phyloP scores from a whole-genome alignment of 805 yeast species.

The Starmerella riodocensis region DNA sequence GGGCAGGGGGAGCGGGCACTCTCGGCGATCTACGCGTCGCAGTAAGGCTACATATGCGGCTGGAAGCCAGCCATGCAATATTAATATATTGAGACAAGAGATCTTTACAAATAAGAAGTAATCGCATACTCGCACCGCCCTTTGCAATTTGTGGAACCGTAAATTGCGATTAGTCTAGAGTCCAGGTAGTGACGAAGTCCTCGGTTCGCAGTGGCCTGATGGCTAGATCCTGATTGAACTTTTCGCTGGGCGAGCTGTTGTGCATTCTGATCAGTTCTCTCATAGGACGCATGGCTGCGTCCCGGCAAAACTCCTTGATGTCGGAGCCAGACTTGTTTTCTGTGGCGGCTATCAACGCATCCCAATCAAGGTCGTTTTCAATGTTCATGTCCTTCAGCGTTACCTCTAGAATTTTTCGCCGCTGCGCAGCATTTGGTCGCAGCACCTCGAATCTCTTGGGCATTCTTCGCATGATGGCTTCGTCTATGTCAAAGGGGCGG shows the following conservation, averaged over 20 bases:
- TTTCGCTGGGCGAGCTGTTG: slow-evolving; percentile 28
- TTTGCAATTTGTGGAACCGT: too few relatives aligned
- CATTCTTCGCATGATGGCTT: slow-evolving; percentile 82
- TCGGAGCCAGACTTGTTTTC: slow-evolving; percentile 83
- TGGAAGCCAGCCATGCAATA: too few relatives aligned
- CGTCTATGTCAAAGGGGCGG: slow-evolving; percentile 80
- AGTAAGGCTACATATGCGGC: too few relatives aligned
- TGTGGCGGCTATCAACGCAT: slow-evolving; percentile 47
- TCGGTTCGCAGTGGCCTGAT: slow-evolving; percentile 51
- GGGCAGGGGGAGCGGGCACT: too few relatives aligned
- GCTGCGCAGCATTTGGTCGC: slow-evolving; percentile 55
- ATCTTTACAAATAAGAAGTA: too few relatives aligned
- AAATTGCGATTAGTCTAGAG: slow-evolving; percentile 1
- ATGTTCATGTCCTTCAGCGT: slow-evolving; percentile 52
- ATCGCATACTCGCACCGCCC: too few relatives aligned
- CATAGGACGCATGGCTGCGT: slow-evolving; percentile 82
- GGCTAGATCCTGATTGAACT: slow-evolving; percentile 22
- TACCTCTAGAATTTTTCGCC: slow-evolving; percentile 56
- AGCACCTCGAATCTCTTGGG: slow-evolving; percentile 77
- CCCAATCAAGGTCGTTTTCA: slow-evolving; percentile 48
- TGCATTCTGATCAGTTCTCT: slow-evolving; percentile 56
- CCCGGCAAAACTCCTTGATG: slow-evolving; percentile 77
- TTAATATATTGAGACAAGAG: too few relatives aligned
- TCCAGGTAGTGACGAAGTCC: slow-evolving; percentile 37
- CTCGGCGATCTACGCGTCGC: too few relatives aligned